phyloP scores from a whole-genome alignment of 768 basidiomycete species.

The Leccinum variicolor region DNA sequence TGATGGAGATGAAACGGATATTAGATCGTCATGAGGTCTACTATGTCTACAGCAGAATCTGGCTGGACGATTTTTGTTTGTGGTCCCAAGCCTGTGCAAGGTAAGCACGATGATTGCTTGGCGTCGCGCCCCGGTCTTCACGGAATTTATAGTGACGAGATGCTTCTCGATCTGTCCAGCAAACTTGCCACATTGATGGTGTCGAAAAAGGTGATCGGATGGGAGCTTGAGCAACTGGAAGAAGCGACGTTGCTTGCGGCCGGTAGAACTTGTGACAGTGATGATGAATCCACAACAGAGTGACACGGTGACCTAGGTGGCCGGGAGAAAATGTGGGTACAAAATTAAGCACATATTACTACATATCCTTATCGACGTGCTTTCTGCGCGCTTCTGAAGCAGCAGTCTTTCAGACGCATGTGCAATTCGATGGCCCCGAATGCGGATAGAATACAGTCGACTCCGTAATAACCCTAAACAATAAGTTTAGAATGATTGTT shows the following conservation, averaged over 20 bases:
- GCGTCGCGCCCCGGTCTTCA: conserved; percentile 1
- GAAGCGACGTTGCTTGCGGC: conserved; percentile 39
- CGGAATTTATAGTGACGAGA: conserved; percentile 49
- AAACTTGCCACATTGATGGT: conserved; percentile 41
- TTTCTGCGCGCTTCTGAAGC: conserved; percentile 1
- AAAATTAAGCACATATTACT: not conserved
- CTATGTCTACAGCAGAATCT: conserved; percentile 84
- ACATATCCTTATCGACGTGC: not conserved
- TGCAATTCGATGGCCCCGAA: not conserved
- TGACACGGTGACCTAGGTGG: conserved; percentile 21
- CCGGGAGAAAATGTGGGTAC: not conserved
- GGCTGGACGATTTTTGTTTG: conserved; percentile 83
- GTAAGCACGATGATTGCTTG: conserved; percentile 38
- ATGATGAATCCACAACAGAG: conserved; percentile 52
- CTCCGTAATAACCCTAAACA: too few relatives aligned
- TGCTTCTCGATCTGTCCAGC: conserved; percentile 44
- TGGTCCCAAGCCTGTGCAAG: conserved; percentile 72
- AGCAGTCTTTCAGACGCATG: not conserved
- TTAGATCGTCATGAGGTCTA: conserved; percentile 83
- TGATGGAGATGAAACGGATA: conserved; percentile 70
- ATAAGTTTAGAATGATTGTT: too few relatives aligned
- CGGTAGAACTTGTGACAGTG: conserved; percentile 57
- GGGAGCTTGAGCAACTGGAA: conserved; percentile 72
- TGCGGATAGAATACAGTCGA: too few relatives aligned
- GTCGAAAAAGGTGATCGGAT: conserved; percentile 57